Base-by-base conservation (phyloP, 805 yeast species). In the Cyberlindnera japonica region DNA sequence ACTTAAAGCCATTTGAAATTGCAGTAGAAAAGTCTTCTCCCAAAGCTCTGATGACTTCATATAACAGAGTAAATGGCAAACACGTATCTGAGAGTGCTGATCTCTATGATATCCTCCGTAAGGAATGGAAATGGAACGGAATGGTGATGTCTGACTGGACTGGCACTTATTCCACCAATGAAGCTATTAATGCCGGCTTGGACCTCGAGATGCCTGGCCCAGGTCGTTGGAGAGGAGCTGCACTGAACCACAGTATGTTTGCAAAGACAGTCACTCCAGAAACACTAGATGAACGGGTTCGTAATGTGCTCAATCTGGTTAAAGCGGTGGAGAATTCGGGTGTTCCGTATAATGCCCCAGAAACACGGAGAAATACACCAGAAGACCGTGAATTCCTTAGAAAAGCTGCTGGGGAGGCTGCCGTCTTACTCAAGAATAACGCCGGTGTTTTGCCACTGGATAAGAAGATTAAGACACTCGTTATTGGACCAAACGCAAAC, bases 141-240 rank as follows among this genome's bases (percentile, higher is more conserved):
- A 50, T 68, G 37, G 57, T 70, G 15, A 75, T 79, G 78, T 71
- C 79, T 15, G 85, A 79, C 58, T 79, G 83, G 84, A 69, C 57
- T 47, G 85, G 84, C n/a, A 66, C 69, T 13, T 77, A 72, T 53
- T 65, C 79, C 12, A 63, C 64, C 23, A 62, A 59, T 24, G 70
- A 63, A 29, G 54, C 79, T 7, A 55, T 78, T 27, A 67, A 69
- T 21, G 75, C 76, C 17, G 83, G 83, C 3, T 61, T 79, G 40
- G 80, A 77, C 54, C 57, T 79, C 48, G 84, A 79, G 54, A 76
- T 77, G 81, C 85, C 85, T 0, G 84, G 84, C 16, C 72, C 77
- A 10, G 59, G 78, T 3, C 58, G 70, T 33, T 69, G 79, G 62
- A 61, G 70, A 48, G 58, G 57, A 1, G 54, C 58, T 21, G 58